These are phyloP conservation scores for Reticulascus tulasneorum DNA, from an alignment of 2,329 filamentous ascomycete genomes.

Conservation along the genomic window DNA sequence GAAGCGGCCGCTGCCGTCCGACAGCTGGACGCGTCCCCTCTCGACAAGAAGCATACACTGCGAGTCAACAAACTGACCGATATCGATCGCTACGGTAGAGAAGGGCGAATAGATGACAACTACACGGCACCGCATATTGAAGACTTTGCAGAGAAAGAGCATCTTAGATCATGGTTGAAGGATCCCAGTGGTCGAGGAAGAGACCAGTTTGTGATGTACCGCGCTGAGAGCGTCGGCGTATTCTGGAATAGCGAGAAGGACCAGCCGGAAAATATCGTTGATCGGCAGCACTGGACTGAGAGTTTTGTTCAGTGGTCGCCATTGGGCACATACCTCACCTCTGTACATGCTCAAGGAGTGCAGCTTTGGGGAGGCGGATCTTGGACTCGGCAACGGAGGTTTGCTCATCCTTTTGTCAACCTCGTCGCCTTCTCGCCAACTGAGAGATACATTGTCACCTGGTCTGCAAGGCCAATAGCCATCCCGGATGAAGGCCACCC, in stretches of 20 bases:
- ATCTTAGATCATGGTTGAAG: constrained; percentile 87
- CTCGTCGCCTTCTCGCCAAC: constrained; percentile 91
- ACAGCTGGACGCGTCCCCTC: constrained; percentile 76
- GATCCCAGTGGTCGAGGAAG: constrained; percentile 76
- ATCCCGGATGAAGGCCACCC: constrained; percentile 86
- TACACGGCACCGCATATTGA: constrained; percentile 80
- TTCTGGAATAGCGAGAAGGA: constrained; percentile 99
- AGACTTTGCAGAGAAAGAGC: constrained; percentile 86
- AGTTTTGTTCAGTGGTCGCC: constrained; percentile 98
- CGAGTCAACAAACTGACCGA: constrained; percentile 98
- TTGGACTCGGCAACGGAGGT: constrained; percentile 88
- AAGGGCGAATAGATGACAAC: constrained; percentile 88
- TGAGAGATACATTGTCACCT: constrained; percentile 92
- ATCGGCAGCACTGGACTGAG: constrained; percentile 95
- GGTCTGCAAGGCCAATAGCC: constrained; percentile 90
- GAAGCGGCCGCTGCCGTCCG: constrained; percentile 89
- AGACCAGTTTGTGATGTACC: constrained; percentile 95
- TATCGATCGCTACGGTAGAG: constrained; percentile 91
- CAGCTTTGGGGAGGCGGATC: constrained; percentile 92
- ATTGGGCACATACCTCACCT: constrained; percentile 87
- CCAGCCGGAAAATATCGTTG: constrained; percentile 79
- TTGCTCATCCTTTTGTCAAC: constrained; percentile 93
- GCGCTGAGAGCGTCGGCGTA: constrained; percentile 85
- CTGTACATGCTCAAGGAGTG: constrained; percentile 92
- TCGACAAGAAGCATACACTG: constrained; percentile 96